phyloP scores from a whole-genome alignment of 2,329 filamentous ascomycete genomes.

The Endoconidiophora polonica region DNA sequence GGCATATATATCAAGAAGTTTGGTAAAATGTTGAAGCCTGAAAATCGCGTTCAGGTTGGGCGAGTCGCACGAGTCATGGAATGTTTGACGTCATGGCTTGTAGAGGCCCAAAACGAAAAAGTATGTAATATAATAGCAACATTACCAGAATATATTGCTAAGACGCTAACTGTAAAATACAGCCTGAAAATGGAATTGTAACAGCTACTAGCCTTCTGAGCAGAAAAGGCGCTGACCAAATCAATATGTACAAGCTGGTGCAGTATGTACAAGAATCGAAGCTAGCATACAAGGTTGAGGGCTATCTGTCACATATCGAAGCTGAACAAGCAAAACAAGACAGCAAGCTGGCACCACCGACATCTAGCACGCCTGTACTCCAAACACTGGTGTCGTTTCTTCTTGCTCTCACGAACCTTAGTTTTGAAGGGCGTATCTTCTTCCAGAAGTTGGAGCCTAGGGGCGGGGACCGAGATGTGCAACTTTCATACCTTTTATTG shows the following conservation, averaged over 20 bases:
- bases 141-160: not conserved
- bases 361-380: conserved; percentile 30
- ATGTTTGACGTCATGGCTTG: conserved; percentile 55
- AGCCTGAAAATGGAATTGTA: conserved; percentile 47
- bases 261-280: conserved; percentile 84
- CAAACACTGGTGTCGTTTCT: conserved; percentile 48
- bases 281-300: conserved; percentile 83
- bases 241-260: conserved; percentile 81
- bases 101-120: conserved; percentile 31
- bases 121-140: conserved; percentile 19
- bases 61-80: conserved; percentile 73
- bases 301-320: conserved; percentile 54
- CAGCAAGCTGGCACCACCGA: conserved; percentile 11
- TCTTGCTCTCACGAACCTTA: conserved; percentile 70
- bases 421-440: conserved; percentile 51
- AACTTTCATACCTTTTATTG: conserved; percentile 70
- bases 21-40: conserved; percentile 72
- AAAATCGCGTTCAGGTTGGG: conserved; percentile 80
- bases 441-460: conserved; percentile 31
- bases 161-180: conserved; percentile 15
- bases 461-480: conserved; percentile 27
- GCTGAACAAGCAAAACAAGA: conserved; percentile 25
- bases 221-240: conserved; percentile 80
- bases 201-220: conserved; percentile 56
- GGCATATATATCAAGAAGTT: conserved; percentile 75